Conservation (phyloP, 805 yeast genomes). For the Kuraishia piskuri region DNA sequence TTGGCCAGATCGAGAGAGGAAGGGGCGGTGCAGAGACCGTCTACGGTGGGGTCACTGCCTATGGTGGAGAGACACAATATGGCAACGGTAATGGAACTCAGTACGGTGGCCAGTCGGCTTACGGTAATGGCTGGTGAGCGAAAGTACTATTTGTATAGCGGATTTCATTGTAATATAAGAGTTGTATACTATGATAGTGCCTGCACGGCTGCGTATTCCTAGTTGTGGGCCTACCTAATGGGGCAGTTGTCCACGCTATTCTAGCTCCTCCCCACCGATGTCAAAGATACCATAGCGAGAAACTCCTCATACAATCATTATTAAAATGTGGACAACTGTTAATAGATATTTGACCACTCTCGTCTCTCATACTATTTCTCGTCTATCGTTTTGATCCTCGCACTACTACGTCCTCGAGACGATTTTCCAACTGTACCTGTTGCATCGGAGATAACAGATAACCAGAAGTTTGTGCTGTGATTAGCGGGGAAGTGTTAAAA, state of each 20-base stretch:
- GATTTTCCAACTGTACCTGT: neutral
- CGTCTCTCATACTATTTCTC: too few species aligned
- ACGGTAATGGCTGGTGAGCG: neutral
- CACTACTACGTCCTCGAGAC: neutral
- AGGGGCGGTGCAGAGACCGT: conserved; percentile 32
- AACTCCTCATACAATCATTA: too few species aligned
- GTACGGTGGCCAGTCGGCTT: conserved; percentile 9
- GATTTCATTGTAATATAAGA: neutral
- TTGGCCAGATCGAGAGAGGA: conserved; percentile 36
- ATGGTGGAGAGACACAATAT: conserved; percentile 21
- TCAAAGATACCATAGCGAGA: too few species aligned
- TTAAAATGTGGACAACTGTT: too few species aligned
- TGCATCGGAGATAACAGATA: neutral
- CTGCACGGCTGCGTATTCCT: too few species aligned
- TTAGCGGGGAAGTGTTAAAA: too few species aligned
- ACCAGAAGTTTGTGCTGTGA: neutral
- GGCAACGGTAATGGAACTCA: conserved; percentile 13
- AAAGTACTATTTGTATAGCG: too few species aligned
- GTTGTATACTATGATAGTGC: neutral
- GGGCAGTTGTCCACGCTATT: too few species aligned
- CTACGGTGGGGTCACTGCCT: conserved; percentile 31
- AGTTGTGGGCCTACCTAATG: too few species aligned
- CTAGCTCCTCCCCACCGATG: too few species aligned
- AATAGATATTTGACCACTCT: too few species aligned
- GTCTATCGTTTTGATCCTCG: neutral